Evolutionary conservation across 495 filamentous ascomycete genomes (phyloP), one percentile per base, ranked within the genome.

Genomic region (Evernia prunastri): DNA sequence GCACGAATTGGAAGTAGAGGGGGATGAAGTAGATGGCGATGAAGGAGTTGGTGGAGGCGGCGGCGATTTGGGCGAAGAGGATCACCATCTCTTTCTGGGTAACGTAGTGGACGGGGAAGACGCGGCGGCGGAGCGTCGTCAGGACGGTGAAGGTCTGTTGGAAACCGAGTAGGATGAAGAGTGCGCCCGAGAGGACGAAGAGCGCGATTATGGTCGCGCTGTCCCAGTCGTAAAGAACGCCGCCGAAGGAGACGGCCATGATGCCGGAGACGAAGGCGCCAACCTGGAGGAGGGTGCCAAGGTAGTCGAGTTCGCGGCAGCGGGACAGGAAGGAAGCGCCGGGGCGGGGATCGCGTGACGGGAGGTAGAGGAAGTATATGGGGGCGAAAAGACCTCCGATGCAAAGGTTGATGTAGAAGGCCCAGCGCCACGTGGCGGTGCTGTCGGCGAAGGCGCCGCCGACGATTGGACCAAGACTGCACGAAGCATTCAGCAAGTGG

Each of bases 401-500:
- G 43, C 76, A 70, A 20, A 90, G 77, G 65, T 89, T 90, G 72
- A 92, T 84, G 73, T 89, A 92, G 69, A 91, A 91, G 29, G 83
- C 83, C 86, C 84, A 87, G 11, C 85, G 68, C 84, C 84, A 87
- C 1, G 75, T 79, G 23, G 80, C 79, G n/a, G 57, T 58, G 51
- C 72, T 78, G 58, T 81, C 77, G 27, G 78, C 75, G 66, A 91
- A 89, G 7, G 80, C 81, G 33, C 86, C 87, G 5, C 87, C 86
- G 53, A 89, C 73, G 63, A 88, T 71, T 15, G 86, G 87, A 6
- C 85, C 86, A 0, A 86, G 70, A 5, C 43, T 45, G 43, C 43
- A 11, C 3, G 20, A 1, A 11, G 23, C 23, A 23, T 45, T 45
- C 11, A 45, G 43, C 43, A 23, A 11, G 4, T 23, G n/a, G n/a